Evolutionary conservation across 192 early-diverging fungal species (phyloP), one percentile per base, ranked within the genome.

Genomic region (Coemansia sp.): DNA sequence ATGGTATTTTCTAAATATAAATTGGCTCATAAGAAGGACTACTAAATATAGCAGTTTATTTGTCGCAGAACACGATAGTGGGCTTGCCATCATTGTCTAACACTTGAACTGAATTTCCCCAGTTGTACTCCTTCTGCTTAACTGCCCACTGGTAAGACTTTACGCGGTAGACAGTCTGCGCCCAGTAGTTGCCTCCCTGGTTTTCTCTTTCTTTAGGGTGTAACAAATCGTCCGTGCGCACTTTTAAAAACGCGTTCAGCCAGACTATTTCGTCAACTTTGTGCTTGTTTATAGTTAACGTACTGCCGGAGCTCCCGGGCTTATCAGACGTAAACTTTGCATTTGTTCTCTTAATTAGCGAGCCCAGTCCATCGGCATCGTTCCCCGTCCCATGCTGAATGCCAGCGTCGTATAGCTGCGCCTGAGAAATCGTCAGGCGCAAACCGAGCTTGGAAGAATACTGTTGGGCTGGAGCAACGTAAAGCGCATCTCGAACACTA

Each of bases 351-450:
- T 52, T 40, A 8, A 60, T 53, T 40, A 82, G 63, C 0, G 59
- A 40, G 9, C 43, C 44, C 7, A 74, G 37, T 6, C 59, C 68
- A 43, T 76, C 74, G 10, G 53, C 46, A 33, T 82, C 74, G 19
- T 22, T 4, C 22, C 57, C 75, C 9, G 41, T 53, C 1, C 63
- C 63, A 24, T 64, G 60, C 48, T 82, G 66, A 33, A 82, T 70
- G 6, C 63, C 66, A 14, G 74, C 62, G 60, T 82, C 80, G 43
- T 82, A 82, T 27, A 82, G 35, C 43, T 73, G 70, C 24, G 70
- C 80, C 4, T 58, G 56, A 27, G 55, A 27, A 21, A 71, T 34
- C n/a, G 67, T 42, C n/a, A 70, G 44, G 36, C 61, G 65, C 32
- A 83, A 22, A 2, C 67, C 70, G 6, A 63, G 35, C 0, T 18